phyloP scores from a whole-genome alignment of 345 rosid species.

The Gossypioides kirkii region DNA sequence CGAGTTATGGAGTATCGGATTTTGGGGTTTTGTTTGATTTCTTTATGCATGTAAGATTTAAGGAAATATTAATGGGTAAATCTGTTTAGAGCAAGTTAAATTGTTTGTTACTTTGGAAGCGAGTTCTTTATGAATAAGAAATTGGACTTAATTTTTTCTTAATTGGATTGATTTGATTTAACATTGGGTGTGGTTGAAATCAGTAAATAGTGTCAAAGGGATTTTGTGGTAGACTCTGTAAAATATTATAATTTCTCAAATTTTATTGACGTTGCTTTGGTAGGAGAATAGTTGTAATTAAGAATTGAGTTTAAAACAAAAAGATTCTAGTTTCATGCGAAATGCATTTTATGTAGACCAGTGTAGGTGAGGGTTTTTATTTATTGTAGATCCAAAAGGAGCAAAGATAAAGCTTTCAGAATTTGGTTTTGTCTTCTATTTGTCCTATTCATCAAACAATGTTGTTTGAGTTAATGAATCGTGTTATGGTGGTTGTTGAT shows the following conservation, averaged over 20 bases:
- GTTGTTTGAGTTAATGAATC: constrained; percentile 12
- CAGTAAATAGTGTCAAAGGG: background rate
- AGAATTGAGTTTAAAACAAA: background rate
- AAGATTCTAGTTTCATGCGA: background rate
- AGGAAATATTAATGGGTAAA: background rate
- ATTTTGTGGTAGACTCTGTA: background rate
- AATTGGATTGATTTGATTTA: background rate
- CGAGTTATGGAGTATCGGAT: background rate
- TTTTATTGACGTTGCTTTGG: background rate
- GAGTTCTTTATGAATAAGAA: background rate
- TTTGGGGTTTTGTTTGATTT: background rate
- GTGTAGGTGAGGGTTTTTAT: background rate
- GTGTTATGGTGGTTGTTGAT: constrained; percentile 18
- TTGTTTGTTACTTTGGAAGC: background rate
- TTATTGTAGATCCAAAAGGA: background rate
- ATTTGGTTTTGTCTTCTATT: background rate
- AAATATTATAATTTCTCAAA: background rate
- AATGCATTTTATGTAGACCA: background rate
- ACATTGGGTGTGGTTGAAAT: background rate
- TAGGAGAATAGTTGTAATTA: background rate
- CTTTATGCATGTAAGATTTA: background rate
- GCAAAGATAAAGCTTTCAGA: background rate
- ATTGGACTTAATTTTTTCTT: background rate
- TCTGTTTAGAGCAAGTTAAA: background rate
- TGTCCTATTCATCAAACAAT: background rate